Evolutionary conservation across 1,284 basidiomycete genomes (phyloP), one percentile per base, ranked within the genome.

Genomic region (Boletus semigastroideus): DNA sequence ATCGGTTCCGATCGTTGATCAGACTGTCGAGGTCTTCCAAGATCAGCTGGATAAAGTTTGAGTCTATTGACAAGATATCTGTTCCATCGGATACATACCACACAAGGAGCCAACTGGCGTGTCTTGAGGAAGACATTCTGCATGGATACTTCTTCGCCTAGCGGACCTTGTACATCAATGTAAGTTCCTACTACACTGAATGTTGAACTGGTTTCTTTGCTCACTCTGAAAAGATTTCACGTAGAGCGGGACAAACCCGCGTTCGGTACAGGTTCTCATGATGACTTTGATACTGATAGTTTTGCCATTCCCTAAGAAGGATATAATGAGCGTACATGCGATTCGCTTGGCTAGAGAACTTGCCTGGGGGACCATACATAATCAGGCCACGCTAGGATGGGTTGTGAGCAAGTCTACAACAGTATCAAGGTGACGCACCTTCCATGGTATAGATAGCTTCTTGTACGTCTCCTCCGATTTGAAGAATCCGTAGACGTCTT

Each of bases 21-120:
- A 91, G 74, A 56, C 84, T 86, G 62, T 93, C 91, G 8, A 93
- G 72, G 65, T 94, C 91, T 67, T 94, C 90, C 5, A 93, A 68
- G 52, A 93, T 76, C 48, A 65, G 42, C 63, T 65, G 42, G 37
- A 48, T 17, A 16, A 25, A 4, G 17, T 17, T 39, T 40, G 12
- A 46, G 48, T 17, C 17, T 4, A 4, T 38, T 31, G 37, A 2
- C 30, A 41, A 38, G 31, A 17, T 4, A 27, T 27, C 1, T 37
- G 19, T 27, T 31, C 39, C n/a, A 34, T 34, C 10, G 2, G n/a
- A 43, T n/a, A 55, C 63, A 33, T 51, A 93, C 63, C 27, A 92
- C 78, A 59, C 88, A 92, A 39, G 90, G 89, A 0, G 88, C 71
- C 56, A 80, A 65, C 61, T 80, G 76, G 39, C 87, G 79, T 17